Evolutionary conservation across 2,329 filamentous ascomycete species (phyloP), one percentile per base, ranked within the genome.

Genomic region (Ustilaginoidea virens): DNA sequence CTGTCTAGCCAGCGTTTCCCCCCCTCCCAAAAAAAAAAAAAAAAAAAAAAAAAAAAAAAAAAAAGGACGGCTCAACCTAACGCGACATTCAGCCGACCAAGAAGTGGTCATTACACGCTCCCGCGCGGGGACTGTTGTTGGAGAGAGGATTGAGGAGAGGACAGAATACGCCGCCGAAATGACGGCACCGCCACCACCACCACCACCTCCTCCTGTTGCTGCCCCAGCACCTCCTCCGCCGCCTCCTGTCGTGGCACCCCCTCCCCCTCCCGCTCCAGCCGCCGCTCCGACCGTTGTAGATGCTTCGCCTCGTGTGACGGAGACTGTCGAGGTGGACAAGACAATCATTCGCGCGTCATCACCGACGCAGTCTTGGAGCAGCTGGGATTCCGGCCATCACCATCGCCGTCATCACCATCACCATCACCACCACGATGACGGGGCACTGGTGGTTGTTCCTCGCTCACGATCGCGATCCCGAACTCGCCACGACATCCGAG

Each of bases 401-500:
- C 45, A 45, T 22, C 42, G 46, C 15, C 46, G 49, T 34, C 39
- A 47, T 27, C 42, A 48, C 21, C 36, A 44, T 20, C 43, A 48
- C 24, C 35, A 46, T 23, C 38, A 43, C n/a, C 39, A 45, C 13
- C 32, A 45, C 10, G 37, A 43, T 11, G 42, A 42, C 5, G 42
- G 43, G 2, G 44, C 47, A 2, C 32, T 48, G 3, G 46, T 61
- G 7, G 42, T 67, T 4, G 58, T 57, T 2, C 41, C 64, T 9
- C 43, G 55, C 5, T 51, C 60, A 25, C 58, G 48, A 13, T 60
- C 55, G 5, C 50, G 51, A 1, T 61, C 58, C 3, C 55, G 56
- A 35, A 48, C 55, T 5, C 69, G 76, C 23, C 64, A 71, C 12
- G 74, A 82, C 7, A 74, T 90, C 39, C 68, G 73, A 27, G 64